Base-by-base conservation (phyloP, 176 grass and related monocot genomes). In the Eragrostis nindensis region DNA sequence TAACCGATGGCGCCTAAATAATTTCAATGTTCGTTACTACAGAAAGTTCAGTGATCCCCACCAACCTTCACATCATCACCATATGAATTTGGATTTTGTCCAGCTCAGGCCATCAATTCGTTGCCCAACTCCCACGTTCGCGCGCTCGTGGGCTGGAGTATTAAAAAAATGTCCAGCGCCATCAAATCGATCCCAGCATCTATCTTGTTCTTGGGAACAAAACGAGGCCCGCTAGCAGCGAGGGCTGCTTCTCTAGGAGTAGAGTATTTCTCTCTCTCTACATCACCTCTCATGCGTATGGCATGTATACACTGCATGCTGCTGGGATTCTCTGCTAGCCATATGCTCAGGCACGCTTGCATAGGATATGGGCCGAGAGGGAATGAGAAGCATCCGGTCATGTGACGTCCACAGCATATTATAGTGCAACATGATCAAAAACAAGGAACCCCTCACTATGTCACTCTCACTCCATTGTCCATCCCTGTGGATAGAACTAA, bases 311-410 rank as follows among this genome's bases (percentile, higher is more conserved):
- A 56, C 10, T 79, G 66, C 66, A 71, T 61, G 32, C 75, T 79
- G 68, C 75, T 79, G 68, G 76, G 68, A 86, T 80, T 66, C 68
- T 66, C 76, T 66, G 83, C 15, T 17, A 55, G 71, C 66, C 46
- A 55, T n/a, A n/a, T 57, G 74, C 83, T 54, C 56, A 61, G 16
- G 61, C 61, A 64, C 29, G 60, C 61, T 7, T 29, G 24, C 18
- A 12, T 61, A 63, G 76, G 69, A 44, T 48, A 85, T 73, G 81
- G 66, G 80, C 69, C 70, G 71, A 76, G 84, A 78, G 48, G 80
- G 89, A 87, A 91, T 91, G 45, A 87, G 89, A 91, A 87, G 80
- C 80, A 87, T 87, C 89, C 38, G 53, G 30, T 70, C 84, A 64
- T 36, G 62, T 64, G 62, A 64, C 62, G 6, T 27, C 57, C 62